phyloP scores from a whole-genome alignment of 2,329 filamentous ascomycete genomes.

The Lasiodiplodia citricola region DNA sequence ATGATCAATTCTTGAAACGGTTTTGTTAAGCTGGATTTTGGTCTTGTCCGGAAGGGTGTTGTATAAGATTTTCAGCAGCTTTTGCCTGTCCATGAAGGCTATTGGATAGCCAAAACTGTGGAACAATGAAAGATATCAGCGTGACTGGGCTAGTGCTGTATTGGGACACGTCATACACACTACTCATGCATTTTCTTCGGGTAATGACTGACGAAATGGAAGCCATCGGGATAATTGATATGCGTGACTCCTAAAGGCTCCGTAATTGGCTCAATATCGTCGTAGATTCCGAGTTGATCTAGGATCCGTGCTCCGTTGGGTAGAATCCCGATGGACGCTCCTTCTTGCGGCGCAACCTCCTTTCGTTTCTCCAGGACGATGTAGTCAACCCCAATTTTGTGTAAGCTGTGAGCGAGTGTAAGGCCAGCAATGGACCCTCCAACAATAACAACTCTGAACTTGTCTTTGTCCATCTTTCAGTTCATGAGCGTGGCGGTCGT shows the following conservation, averaged over 20 bases:
- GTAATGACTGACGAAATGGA: neutral
- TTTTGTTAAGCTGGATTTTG: conserved; percentile 29
- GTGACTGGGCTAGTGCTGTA: neutral
- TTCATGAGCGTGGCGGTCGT: too few relatives aligned
- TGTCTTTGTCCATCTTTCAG: too few relatives aligned
- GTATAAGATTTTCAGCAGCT: conserved; percentile 30
- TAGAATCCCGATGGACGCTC: conserved; percentile 31
- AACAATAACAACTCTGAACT: conserved; percentile 26
- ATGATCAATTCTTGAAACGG: conserved; percentile 30
- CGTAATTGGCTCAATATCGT: neutral
- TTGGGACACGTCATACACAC: neutral
- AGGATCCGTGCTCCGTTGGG: conserved; percentile 32
- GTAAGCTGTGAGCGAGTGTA: conserved; percentile 32
- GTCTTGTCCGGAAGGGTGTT: conserved; percentile 32
- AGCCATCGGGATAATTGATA: neutral
- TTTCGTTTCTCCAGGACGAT: conserved; percentile 31
- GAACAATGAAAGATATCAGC: neutral
- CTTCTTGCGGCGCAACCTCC: conserved; percentile 30
- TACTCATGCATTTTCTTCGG: neutral
- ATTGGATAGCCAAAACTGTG: conserved; percentile 21
- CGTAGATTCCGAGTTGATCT: conserved; percentile 33
- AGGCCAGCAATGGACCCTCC: conserved; percentile 34
- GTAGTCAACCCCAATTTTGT: conserved; percentile 34
- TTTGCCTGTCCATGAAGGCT: conserved; percentile 18
- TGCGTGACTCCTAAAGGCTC: neutral